Conservation (phyloP, 495 filamentous ascomycete species). For the Hypoxylon trugodes region DNA sequence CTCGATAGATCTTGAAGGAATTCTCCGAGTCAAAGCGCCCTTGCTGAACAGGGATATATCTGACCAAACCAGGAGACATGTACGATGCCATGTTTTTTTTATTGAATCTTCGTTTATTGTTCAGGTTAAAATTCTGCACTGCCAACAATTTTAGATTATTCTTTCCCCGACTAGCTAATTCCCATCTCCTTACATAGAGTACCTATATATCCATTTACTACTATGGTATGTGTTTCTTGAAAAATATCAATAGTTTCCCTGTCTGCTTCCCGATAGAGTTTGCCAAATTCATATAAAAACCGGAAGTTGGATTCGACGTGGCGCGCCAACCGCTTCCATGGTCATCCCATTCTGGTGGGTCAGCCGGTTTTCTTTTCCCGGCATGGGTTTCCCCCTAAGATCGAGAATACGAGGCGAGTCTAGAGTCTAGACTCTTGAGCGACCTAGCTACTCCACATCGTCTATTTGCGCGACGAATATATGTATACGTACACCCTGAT, state of each 20-base stretch:
- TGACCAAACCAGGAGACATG: too few species aligned
- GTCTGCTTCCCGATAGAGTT: background rate
- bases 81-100: too few species aligned
- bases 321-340: conserved; percentile 30
- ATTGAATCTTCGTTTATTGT: too few species aligned
- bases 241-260: conserved; percentile 7
- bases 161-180: too few species aligned
- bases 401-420: conserved; percentile 29
- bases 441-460: conserved; percentile 5
- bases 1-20: conserved; percentile 8
- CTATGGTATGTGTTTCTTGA: too few species aligned
- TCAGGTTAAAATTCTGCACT: too few species aligned
- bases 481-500: background rate
- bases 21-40: conserved; percentile 6
- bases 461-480: background rate
- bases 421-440: conserved; percentile 9
- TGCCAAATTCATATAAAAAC: conserved; percentile 10
- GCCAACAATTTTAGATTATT: too few species aligned
- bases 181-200: too few species aligned
- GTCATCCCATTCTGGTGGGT: conserved; percentile 18
- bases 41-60: too few species aligned
- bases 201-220: background rate
- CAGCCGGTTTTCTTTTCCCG: conserved; percentile 17
- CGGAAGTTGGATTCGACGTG: conserved; percentile 16
- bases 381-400: conserved; percentile 11